These are phyloP conservation scores for Nakataea oryzae DNA, from an alignment of 2,329 filamentous ascomycete species.

Conservation along the genomic window DNA sequence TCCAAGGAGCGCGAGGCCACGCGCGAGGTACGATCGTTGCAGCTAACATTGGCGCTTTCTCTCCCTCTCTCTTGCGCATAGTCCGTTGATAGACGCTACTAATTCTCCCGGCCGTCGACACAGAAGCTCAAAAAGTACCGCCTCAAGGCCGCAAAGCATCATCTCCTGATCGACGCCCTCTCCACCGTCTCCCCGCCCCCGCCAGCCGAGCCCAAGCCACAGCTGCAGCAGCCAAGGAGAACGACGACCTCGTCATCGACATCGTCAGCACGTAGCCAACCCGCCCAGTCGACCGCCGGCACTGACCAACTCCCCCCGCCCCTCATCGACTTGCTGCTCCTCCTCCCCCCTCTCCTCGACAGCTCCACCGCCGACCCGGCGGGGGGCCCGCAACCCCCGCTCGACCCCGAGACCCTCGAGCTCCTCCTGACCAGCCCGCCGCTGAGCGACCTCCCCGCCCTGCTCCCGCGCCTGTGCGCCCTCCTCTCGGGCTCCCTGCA, in stretches of 20 bases:
- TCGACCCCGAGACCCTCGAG: slow-evolving; percentile 23
- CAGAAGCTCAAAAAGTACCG: slow-evolving; percentile 41
- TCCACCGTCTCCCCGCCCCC: slow-evolving; percentile 26
- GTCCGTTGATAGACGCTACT: not conserved
- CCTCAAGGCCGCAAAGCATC: slow-evolving; percentile 33
- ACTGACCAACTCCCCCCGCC: slow-evolving; percentile 12
- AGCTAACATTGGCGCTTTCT: not conserved
- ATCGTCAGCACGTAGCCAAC: slow-evolving; percentile 12
- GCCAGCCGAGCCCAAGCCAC: slow-evolving; percentile 8
- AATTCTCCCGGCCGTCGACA: not conserved
- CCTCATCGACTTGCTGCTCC: slow-evolving; percentile 41
- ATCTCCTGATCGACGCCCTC: slow-evolving; percentile 41
- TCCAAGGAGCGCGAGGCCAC: slow-evolving; percentile 38
- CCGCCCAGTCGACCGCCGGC: slow-evolving; percentile 9
- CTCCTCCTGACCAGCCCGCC: slow-evolving; percentile 40
- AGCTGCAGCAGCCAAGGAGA: not conserved
- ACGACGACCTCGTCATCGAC: slow-evolving; percentile 8
- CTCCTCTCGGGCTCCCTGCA: slow-evolving; percentile 41
- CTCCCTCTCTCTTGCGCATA: not conserved
- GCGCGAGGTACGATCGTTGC: slow-evolving; percentile 29
- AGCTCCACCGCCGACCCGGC: slow-evolving; percentile 2
- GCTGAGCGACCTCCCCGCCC: slow-evolving; percentile 32
- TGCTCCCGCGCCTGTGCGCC: slow-evolving; percentile 35
- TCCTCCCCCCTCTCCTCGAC: slow-evolving; percentile 41
- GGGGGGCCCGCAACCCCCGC: slow-evolving; percentile 5